phyloP scores from a whole-genome alignment of 495 filamentous ascomycete species.

The Penicillium salamii region DNA sequence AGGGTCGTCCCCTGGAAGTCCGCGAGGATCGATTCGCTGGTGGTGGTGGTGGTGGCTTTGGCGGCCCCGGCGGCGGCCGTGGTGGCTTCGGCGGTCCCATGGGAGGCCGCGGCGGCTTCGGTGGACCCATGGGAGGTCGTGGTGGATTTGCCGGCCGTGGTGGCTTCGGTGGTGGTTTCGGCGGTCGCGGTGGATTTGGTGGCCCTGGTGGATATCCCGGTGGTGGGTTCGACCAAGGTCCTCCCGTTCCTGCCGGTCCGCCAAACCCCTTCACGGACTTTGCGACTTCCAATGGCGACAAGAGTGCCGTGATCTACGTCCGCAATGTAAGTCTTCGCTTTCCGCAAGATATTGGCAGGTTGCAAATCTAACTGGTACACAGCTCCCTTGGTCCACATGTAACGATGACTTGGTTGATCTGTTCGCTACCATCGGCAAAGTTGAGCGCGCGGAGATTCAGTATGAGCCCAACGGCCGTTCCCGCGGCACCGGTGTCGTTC shows the following conservation, averaged over 20 bases:
- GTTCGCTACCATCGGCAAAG: constrained; percentile 96
- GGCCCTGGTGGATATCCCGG: constrained; percentile 37
- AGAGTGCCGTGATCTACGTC: constrained; percentile 83
- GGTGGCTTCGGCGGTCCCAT: constrained; percentile 41
- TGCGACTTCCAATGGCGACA: constrained; percentile 84
- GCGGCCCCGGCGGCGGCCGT: constrained; percentile 35
- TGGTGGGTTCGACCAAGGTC: constrained; percentile 44
- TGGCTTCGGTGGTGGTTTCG: constrained; percentile 35
- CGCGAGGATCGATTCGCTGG: constrained; percentile 93
- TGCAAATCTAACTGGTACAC: constrained; percentile 7
- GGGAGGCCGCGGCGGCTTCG: constrained; percentile 39
- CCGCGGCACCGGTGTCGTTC: constrained; percentile 89
- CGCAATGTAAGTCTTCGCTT: constrained; percentile 75
- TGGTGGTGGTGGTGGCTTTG: constrained; percentile 46
- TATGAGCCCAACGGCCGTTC: constrained; percentile 97
- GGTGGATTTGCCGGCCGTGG: constrained; percentile 31
- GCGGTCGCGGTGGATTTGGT: constrained; percentile 33
- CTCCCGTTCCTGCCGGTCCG: constrained; percentile 40
- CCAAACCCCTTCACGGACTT: constrained; percentile 96
- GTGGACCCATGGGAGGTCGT: constrained; percentile 10
- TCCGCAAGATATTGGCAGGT: neutral
- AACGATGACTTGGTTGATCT: constrained; percentile 95
- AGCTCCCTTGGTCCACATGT: constrained; percentile 98
- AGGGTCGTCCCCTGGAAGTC: constrained; percentile 88
- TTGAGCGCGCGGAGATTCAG: constrained; percentile 96